These are phyloP conservation scores for Elasticomyces elasticus DNA, from an alignment of 495 filamentous ascomycete species.

Conservation along the genomic window DNA sequence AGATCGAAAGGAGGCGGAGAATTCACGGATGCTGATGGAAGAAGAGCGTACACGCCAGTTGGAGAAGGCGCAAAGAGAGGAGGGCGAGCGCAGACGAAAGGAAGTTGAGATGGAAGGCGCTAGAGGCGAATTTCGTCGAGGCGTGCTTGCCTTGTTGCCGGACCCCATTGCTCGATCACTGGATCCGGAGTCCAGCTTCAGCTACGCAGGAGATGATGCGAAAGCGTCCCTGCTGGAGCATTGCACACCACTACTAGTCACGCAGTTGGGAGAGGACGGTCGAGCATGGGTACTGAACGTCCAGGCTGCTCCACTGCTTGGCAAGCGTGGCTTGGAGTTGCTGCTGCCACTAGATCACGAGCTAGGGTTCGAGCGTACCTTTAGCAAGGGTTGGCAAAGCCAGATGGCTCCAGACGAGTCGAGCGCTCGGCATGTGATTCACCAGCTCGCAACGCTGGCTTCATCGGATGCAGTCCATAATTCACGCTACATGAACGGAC, in stretches of 20 bases:
- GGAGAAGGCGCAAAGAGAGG: slow-evolving; percentile 11
- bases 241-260: slow-evolving; percentile 25
- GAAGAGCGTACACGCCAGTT: slow-evolving; percentile 8
- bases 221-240: slow-evolving; percentile 6
- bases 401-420: too few species aligned
- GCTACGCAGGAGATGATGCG: background rate
- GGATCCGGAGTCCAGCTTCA: slow-evolving; percentile 3
- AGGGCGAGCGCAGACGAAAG: slow-evolving; percentile 6
- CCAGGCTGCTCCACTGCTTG: slow-evolving; percentile 29
- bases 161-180: background rate
- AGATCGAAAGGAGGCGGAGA: slow-evolving; percentile 9
- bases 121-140: slow-evolving; percentile 1
- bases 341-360: background rate
- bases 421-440: background rate
- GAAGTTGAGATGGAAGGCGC: slow-evolving; percentile 14
- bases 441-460: background rate
- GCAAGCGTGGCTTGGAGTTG: slow-evolving; percentile 14
- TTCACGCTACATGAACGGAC: background rate
- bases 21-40: slow-evolving; percentile 7
- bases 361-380: background rate
- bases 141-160: slow-evolving; percentile 9
- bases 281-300: slow-evolving; percentile 26
- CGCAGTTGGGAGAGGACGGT: slow-evolving; percentile 20
- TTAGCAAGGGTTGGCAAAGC: background rate
- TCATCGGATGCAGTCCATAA: background rate